These are phyloP conservation scores for Eragrostis tef DNA, from an alignment of 202 grass and related monocot species.

Conservation along the genomic window DNA sequence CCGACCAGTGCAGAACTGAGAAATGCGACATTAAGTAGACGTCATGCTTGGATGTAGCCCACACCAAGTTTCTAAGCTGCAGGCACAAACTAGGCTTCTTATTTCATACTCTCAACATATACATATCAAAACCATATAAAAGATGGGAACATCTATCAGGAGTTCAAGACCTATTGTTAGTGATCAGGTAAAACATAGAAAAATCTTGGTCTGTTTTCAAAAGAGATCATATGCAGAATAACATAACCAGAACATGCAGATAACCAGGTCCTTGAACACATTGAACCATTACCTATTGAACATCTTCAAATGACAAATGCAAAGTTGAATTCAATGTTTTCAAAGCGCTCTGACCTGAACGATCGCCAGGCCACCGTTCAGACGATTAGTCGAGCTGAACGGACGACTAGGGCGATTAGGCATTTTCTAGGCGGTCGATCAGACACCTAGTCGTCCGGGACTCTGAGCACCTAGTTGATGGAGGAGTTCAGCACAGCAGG, in stretches of 20 bases:
- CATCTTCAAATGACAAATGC: background rate
- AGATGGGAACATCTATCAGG: conserved; percentile 27
- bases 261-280: conserved; percentile 22
- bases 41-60: conserved; percentile 97
- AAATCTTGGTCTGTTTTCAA: conserved; percentile 28
- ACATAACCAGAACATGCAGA: conserved; percentile 23
- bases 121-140: conserved; percentile 25
- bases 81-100: conserved; percentile 42
- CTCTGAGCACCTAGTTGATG: no score
- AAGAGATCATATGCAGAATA: conserved; percentile 30
- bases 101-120: conserved; percentile 34
- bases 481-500: no score
- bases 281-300: conserved; percentile 15
- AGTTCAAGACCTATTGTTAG: conserved; percentile 28
- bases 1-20: conserved; percentile 89
- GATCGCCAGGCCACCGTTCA: no score
- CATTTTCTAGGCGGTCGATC: no score
- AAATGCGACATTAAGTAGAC: conserved; percentile 80
- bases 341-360: no score
- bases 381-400: no score
- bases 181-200: conserved; percentile 22
- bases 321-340: conserved; percentile 22
- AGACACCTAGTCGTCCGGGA: no score
- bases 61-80: conserved; percentile 96
- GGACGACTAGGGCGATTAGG: no score